Conservation (phyloP, 257 asterid genomes). For the Paraleonurus japonicus region DNA sequence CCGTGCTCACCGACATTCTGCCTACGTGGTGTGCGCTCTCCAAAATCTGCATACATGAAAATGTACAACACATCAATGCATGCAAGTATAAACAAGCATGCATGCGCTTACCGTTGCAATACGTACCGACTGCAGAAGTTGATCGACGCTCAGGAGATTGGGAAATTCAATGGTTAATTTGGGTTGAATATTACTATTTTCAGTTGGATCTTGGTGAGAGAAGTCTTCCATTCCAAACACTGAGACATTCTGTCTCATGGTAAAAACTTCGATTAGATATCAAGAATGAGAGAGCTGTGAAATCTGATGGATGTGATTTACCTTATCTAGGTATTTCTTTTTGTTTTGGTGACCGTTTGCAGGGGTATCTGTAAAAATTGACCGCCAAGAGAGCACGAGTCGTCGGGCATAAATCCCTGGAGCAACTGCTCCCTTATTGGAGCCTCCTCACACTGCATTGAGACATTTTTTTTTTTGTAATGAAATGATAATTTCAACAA, state of each 20-base stretch:
- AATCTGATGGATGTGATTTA: conserved; percentile 17
- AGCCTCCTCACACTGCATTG: conserved; percentile 52
- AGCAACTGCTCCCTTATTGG: conserved; percentile 58
- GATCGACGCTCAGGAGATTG: conserved; percentile 73
- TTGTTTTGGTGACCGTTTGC: conserved; percentile 34
- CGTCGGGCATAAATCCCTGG: conserved; percentile 67
- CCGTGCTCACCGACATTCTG: conserved; percentile 64
- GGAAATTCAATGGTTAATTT: conserved; percentile 53
- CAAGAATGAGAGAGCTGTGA: not conserved
- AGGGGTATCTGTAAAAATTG: conserved; percentile 42
- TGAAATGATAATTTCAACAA: not conserved
- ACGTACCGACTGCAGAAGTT: conserved; percentile 87
- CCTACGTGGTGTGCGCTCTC: conserved; percentile 81
- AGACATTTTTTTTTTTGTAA: not conserved
- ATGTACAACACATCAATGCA: conserved; percentile 4
- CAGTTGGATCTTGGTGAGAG: conserved; percentile 44
- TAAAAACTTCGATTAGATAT: conserved; percentile 22
- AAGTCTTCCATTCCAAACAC: conserved; percentile 44
- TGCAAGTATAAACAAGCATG: not conserved
- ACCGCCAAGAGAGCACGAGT: conserved; percentile 52
- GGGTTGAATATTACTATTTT: conserved; percentile 29
- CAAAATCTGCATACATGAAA: conserved; percentile 46
- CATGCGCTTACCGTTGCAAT: not conserved
- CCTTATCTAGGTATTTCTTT: conserved; percentile 41
- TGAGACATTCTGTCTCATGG: conserved; percentile 48